phyloP scores from a whole-genome alignment of 179 eudicot genomes.

The Silene coronaria region DNA sequence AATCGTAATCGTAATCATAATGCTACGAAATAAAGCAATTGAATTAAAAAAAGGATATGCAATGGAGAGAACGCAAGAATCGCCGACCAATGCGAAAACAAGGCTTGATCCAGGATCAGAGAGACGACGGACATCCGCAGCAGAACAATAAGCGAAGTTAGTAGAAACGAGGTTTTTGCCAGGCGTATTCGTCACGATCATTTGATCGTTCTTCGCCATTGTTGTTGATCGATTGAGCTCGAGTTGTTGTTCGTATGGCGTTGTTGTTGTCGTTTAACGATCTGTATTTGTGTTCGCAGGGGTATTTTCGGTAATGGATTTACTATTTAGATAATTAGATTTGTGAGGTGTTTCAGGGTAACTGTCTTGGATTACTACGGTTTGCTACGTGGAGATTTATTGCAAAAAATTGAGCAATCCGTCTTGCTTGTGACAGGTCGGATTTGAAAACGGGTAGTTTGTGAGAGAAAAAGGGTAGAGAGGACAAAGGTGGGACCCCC shows the following conservation, averaged over 20 bases:
- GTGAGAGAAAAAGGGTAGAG: too few species aligned
- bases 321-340: too few species aligned
- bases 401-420: too few species aligned
- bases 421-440: too few species aligned
- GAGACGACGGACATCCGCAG: slow-evolving; percentile 53
- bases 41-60: slow-evolving; percentile 31
- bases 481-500: too few species aligned
- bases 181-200: slow-evolving; percentile 68
- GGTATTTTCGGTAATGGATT: neutral
- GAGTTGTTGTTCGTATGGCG: neutral
- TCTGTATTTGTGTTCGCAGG: neutral
- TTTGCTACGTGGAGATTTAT: too few species aligned
- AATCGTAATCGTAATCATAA: neutral
- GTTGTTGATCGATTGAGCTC: neutral
- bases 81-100: slow-evolving; percentile 40
- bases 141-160: slow-evolving; percentile 63
- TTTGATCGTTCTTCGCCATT: slow-evolving; percentile 35
- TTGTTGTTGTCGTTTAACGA: neutral
- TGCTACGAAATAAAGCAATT: neutral
- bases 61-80: slow-evolving; percentile 46
- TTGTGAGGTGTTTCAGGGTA: too few species aligned
- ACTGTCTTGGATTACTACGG: too few species aligned
- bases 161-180: slow-evolving; percentile 61
- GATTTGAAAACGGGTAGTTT: too few species aligned
- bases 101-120: slow-evolving; percentile 42